These are phyloP conservation scores for Cryptosporidium xiaoi DNA, from an alignment of 169 alveolate species.

Conservation along the genomic window DNA sequence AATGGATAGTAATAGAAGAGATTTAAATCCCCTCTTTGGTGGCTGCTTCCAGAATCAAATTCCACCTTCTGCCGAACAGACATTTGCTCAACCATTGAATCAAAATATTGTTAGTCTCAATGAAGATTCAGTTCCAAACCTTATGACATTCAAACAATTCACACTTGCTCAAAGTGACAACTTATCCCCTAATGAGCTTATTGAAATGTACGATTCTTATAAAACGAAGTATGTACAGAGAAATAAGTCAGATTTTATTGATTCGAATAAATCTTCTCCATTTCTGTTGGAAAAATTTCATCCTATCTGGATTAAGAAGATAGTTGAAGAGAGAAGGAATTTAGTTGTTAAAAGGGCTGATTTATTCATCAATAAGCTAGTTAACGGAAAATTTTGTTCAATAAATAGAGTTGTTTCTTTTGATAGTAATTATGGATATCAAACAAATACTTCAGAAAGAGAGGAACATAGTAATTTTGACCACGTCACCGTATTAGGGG, in stretches of 20 bases:
- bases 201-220: slow-evolving; percentile 65
- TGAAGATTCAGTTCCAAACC: neutral
- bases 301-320: slow-evolving; percentile 57
- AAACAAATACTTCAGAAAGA: neutral
- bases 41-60: slow-evolving; percentile 5
- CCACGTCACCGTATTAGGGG: neutral
- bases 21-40: slow-evolving; percentile 18
- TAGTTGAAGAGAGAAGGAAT: slow-evolving; percentile 23
- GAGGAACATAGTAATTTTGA: neutral
- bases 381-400: slow-evolving; percentile 16
- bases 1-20: slow-evolving; percentile 27
- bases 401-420: slow-evolving; percentile 4
- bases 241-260: slow-evolving; percentile 35
- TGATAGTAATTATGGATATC: neutral
- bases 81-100: neutral
- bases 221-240: slow-evolving; percentile 45
- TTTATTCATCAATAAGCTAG: slow-evolving; percentile 16
- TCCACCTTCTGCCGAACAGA: neutral
- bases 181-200: slow-evolving; percentile 55
- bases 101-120: neutral
- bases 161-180: slow-evolving; percentile 42
- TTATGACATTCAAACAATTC: slow-evolving; percentile 65
- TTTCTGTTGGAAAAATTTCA: slow-evolving; percentile 59
- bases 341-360: slow-evolving; percentile 21
- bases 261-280: slow-evolving; percentile 30